Conservation (phyloP, 805 yeast species). For the Saturnispora ahearnii region DNA sequence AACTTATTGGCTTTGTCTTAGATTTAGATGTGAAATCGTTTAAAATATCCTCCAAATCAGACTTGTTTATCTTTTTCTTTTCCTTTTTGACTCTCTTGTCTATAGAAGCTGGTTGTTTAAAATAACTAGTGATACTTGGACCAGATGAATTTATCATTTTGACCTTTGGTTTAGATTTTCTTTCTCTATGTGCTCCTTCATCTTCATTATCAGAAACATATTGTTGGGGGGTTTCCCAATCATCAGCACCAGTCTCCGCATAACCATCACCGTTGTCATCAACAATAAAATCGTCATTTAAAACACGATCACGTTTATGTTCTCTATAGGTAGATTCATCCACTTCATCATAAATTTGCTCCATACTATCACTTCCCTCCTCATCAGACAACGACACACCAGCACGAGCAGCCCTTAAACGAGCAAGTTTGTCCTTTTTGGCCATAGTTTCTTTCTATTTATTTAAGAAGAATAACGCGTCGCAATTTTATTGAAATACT, state of each 20-base stretch:
- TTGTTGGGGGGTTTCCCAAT: conserved; percentile 59
- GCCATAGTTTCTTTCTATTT: conserved; percentile 14
- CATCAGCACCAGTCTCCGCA: conserved; percentile 87
- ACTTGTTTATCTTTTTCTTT: conserved; percentile 28
- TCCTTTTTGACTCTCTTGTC: conserved; percentile 9
- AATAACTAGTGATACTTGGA: conserved; percentile 27
- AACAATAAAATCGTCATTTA: conserved; percentile 88
- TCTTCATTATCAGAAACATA: conserved; percentile 52
- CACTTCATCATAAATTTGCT: conserved; percentile 75
- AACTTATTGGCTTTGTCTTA: conserved; percentile 4
- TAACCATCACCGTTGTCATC: conserved; percentile 93
- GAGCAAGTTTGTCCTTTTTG: conserved; percentile 40
- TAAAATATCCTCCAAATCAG: conserved; percentile 57
- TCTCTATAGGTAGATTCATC: conserved; percentile 72
- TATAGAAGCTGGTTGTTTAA: conserved; percentile 28
- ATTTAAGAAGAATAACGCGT: neutral
- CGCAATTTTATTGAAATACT: no score
- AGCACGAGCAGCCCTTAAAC: conserved; percentile 55
- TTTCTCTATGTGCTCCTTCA: conserved; percentile 20
- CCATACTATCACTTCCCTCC: conserved; percentile 37
- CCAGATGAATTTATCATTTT: conserved; percentile 13
- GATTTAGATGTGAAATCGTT: conserved; percentile 39
- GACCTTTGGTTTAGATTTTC: conserved; percentile 28
- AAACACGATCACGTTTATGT: conserved; percentile 68
- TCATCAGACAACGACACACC: conserved; percentile 41